These are phyloP conservation scores for Termitomyces eurrhizus DNA, from an alignment of 768 basidiomycete species.

Conservation along the genomic window DNA sequence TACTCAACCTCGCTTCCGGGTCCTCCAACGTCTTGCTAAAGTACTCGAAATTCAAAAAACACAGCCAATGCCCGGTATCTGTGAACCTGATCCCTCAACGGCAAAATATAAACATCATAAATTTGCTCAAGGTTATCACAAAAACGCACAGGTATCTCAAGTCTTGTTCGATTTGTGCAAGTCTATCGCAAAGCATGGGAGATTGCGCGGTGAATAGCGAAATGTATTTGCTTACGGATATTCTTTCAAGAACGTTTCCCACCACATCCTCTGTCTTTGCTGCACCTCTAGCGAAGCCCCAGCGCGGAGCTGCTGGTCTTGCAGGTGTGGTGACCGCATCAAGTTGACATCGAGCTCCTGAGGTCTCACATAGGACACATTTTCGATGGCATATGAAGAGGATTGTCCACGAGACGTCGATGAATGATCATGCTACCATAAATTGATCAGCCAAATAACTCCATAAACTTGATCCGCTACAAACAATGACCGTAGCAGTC, in stretches of 20 bases:
- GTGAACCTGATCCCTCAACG: conserved; percentile 41
- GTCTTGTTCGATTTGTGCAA: conserved; percentile 47
- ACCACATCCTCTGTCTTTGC: conserved; percentile 37
- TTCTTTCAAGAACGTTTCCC: conserved; percentile 34
- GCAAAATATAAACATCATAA: no score
- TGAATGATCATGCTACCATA: conserved; percentile 26
- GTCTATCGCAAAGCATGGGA: conserved; percentile 23
- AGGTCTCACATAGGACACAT: conserved; percentile 31
- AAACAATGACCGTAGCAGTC: conserved; percentile 26
- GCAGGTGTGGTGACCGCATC: conserved; percentile 28
- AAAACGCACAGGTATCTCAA: conserved; percentile 51
- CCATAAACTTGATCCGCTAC: conserved; percentile 6
- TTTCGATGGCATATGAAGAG: conserved; percentile 32
- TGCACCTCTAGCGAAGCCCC: conserved; percentile 31
- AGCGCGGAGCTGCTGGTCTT: conserved; percentile 29
- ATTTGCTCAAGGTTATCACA: no score
- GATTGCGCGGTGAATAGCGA: not conserved
- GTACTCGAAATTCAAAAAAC: conserved; percentile 58
- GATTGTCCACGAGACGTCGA: conserved; percentile 26
- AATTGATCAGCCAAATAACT: conserved; percentile 1
- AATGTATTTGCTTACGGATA: conserved; percentile 30
- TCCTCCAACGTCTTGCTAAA: conserved; percentile 51
- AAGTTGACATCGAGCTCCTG: conserved; percentile 35
- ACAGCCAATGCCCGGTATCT: conserved; percentile 62
- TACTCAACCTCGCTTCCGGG: conserved; percentile 45